These are phyloP conservation scores for Solanum bulbocastanum DNA, from an alignment of 257 asterid genomes.

Conservation along the genomic window DNA sequence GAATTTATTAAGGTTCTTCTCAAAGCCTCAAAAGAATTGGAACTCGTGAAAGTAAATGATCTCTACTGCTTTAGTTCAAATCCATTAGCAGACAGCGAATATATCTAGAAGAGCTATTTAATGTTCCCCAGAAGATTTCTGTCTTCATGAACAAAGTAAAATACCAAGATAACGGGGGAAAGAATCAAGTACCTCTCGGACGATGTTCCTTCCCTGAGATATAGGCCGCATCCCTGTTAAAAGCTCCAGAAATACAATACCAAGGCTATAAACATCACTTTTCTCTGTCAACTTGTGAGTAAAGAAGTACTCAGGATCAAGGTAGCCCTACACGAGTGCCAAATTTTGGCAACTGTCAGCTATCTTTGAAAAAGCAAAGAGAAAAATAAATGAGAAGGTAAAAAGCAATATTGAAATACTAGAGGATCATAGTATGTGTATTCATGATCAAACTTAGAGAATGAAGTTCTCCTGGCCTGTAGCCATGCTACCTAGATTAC, in stretches of 20 bases:
- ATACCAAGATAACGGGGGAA: background rate
- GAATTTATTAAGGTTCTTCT: background rate
- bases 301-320: background rate
- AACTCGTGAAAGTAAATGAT: background rate
- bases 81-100: background rate
- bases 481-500: background rate
- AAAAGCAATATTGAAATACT: background rate
- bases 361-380: background rate
- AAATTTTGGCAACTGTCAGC: background rate
- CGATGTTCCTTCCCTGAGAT: background rate
- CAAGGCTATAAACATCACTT: slow-evolving; percentile 1
- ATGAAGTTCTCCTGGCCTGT: background rate
- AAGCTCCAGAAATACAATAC: background rate
- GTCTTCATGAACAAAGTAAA: background rate
- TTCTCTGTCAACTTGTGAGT: slow-evolving; percentile 1
- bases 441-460: background rate
- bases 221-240: slow-evolving; percentile 1
- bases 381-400: background rate
- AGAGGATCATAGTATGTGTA: background rate
- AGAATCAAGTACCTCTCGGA: background rate
- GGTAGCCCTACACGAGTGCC: background rate
- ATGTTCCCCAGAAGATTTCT: background rate
- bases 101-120: background rate
- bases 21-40: background rate
- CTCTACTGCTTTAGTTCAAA: background rate